A percentile compares a stretch with the other conserved stretches of the same genome.
These are phyloP conservation scores for Ulvella scutata DNA, from an alignment of 139 green algal species.

Conservation along the genomic window DNA sequence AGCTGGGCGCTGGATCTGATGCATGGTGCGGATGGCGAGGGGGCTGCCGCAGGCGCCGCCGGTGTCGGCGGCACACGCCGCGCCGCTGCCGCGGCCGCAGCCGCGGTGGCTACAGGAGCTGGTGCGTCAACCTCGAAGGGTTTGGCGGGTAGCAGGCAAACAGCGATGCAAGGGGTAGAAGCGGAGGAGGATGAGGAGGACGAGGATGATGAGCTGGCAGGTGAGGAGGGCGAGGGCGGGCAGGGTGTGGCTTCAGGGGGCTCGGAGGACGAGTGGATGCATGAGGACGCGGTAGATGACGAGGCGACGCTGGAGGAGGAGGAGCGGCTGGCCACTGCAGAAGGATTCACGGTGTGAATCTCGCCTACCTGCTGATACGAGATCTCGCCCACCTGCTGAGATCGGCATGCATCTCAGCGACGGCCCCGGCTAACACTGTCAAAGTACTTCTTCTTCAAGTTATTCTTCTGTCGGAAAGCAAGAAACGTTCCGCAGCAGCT, in stretches of 20 bases:
- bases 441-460: no score
- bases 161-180: neutral
- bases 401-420: no score
- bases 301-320: slow-evolving; percentile 67
- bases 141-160: no score
- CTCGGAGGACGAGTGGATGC: slow-evolving; percentile 7
- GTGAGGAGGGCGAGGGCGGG: slow-evolving; percentile 13
- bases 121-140: neutral
- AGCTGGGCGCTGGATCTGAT: no score
- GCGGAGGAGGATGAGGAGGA: neutral
- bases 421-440: no score
- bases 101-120: neutral
- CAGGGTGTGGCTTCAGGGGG: neutral
- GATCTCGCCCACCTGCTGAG: no score
- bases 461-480: no score
- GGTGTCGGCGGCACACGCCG: no score
- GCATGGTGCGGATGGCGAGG: no score
- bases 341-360: slow-evolving; percentile 9
- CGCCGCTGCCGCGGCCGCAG: neutral
- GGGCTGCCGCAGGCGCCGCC: no score
- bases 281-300: slow-evolving; percentile 34
- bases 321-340: slow-evolving; percentile 27
- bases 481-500: no score
- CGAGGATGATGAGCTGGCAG: slow-evolving; percentile 8
- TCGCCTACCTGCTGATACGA: neutral